Evolutionary conservation across 2,329 filamentous ascomycete genomes (phyloP), one percentile per base, ranked within the genome.

Genomic region (Fusarium sulawesiense): DNA sequence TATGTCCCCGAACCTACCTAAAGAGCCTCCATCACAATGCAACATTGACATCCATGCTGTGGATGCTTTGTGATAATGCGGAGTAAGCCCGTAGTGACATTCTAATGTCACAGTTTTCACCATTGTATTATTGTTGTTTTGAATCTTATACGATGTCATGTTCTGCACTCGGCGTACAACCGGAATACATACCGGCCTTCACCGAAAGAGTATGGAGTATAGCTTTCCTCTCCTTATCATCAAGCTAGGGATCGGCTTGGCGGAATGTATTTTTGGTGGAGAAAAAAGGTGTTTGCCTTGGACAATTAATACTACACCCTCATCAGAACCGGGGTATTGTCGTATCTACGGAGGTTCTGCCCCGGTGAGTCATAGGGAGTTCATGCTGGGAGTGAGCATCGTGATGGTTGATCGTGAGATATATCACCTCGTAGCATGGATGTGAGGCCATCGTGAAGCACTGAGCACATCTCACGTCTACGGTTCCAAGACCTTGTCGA

Each of bases 291-390:
- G 18, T 29, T 47, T 55, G 23, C 32, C 48, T 29, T 41, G 30
- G 16, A 27, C 30, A 32, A 44, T 27, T 25, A 16, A 37, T 37
- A 37, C 34, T 55, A 30, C 49, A 40, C 30, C 37, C n/a, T 64
- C 25, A 37, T 37, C 10, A 37, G 34, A 37, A 18, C 27, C 20
- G 44, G n/a, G 44, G 21, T 49, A 37, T 50, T 40, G 16, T 47
- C 30, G 11, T 23, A 18, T 18, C n/a, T 12, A 46, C 60, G 46
- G 62, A 65, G 46, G 21, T 48, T 65, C 34, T 44, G 40, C 8
- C 50, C 51, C 46, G 62, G 53, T 47, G 60, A 65, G 41, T 65
- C 46, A 65, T 42, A 21, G 20, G 6, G 27, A 47, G 40, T 18
- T 21, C n/a, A 9, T 37, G 34, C n/a, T 21, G 23, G 9, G 23